Evolutionary conservation across 2,329 filamentous ascomycete genomes (phyloP), one percentile per base, ranked within the genome.

Genomic region (Mycosphaerelloides madeirae): DNA sequence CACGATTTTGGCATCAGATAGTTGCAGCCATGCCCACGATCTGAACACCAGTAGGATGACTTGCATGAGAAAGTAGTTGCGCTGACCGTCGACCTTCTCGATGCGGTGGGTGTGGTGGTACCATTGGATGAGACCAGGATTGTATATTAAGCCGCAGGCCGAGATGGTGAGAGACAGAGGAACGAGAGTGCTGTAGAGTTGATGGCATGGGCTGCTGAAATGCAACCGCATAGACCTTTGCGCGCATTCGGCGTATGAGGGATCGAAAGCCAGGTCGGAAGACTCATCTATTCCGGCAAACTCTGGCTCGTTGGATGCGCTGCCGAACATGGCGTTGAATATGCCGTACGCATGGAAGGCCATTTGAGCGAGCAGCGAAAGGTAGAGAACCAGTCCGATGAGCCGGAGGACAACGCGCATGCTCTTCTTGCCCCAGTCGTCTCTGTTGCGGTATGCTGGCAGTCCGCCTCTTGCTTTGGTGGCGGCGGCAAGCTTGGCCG

Each of bases 401-500:
- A 51, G 14, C 5, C 45, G 45, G 29, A 63, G 42, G n/a, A 56
- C 7, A 18, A 43, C 48, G 40, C 61, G 52, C 58, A 58, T 61
- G 25, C 48, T 50, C 49, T 55, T 57, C 52, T 63, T 64, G 13
- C 42, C 44, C 65, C 53, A 73, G 7, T 68, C 66, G 51, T 70
- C 73, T 19, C 69, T 71, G 48, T 62, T 72, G 46, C 69, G 69
- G 37, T 74, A 83, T 54, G 31, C 33, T 12, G 44, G 56, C 6
- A 43, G 42, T 20, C 54, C 58, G 38, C 60, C 60, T 34, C 62
- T 51, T 25, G 59, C 61, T 44, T 63, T 66, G 31, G 78, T 79
- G 35, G 87, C 81, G 69, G 94, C 80, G 72, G 87, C 81, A 49
- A 84, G 78, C 39, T 84, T 76, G 25, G 94, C 46, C 25, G 50